Evolutionary conservation across 2,329 filamentous ascomycete species (phyloP).

Genomic region (Catunica adiposa): DNA sequence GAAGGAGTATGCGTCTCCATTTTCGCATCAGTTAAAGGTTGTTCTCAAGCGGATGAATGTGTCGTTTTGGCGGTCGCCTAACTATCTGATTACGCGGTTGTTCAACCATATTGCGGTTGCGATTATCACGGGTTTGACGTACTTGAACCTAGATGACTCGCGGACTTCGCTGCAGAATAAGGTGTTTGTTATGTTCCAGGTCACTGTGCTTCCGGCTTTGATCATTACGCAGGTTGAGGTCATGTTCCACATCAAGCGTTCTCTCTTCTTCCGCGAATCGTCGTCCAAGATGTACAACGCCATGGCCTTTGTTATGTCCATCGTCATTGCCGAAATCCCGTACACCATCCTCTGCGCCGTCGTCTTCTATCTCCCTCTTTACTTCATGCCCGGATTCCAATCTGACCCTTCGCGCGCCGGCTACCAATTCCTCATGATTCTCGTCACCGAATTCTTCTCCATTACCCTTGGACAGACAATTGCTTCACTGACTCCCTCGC

Average conservation of each 20-base stretch:
- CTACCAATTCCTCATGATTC: conserved; percentile 73
- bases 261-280: conserved; percentile 74
- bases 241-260: conserved; percentile 63
- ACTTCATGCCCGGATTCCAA: conserved; percentile 69
- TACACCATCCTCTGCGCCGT: conserved; percentile 70
- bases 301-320: conserved; percentile 59
- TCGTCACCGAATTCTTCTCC: conserved; percentile 71
- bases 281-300: conserved; percentile 75
- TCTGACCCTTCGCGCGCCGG: conserved; percentile 48
- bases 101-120: conserved; percentile 73
- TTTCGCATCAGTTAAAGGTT: conserved; percentile 60
- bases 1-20: conserved; percentile 67
- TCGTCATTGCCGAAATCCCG: conserved; percentile 71
- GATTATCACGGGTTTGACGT: conserved; percentile 62
- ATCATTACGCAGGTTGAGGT: conserved; percentile 68
- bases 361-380: conserved; percentile 65
- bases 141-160: conserved; percentile 60
- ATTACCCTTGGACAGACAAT: conserved; percentile 65
- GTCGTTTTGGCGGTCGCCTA: conserved; percentile 70
- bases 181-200: conserved; percentile 81
- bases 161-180: conserved; percentile 65
- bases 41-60: conserved; percentile 59
- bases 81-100: conserved; percentile 76
- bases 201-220: conserved; percentile 66
- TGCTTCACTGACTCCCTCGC: conserved; percentile 58